These are phyloP conservation scores for Diaporthe sp. DNA, from an alignment of 2,329 filamentous ascomycete species.

Conservation along the genomic window DNA sequence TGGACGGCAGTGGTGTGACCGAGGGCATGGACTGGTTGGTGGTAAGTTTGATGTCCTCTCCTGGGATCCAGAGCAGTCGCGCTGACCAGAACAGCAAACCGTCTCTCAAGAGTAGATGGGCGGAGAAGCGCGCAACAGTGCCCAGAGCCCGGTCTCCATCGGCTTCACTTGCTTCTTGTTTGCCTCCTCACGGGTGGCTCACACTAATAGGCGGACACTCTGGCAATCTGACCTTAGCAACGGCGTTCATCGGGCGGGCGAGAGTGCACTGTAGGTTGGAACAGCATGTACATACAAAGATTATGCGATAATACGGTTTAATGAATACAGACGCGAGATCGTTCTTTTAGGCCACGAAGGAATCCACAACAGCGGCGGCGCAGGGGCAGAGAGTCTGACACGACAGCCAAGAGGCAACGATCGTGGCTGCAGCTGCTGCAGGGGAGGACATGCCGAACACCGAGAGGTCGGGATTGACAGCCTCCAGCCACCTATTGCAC, in stretches of 20 bases:
- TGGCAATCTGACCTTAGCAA: constrained; percentile 32
- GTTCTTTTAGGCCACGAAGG: constrained; percentile 26
- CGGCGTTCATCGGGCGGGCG: constrained; percentile 34
- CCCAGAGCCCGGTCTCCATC: background rate
- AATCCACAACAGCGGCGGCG: background rate
- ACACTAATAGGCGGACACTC: constrained; percentile 25
- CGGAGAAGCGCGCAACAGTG: background rate
- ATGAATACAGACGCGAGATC: constrained; percentile 36
- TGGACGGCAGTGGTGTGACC: constrained; percentile 92
- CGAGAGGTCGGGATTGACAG: constrained; percentile 14
- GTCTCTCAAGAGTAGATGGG: constrained; percentile 50
- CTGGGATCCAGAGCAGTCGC: constrained; percentile 26
- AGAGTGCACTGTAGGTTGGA: constrained; percentile 32
- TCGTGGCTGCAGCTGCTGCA: background rate
- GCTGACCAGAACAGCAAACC: constrained; percentile 48
- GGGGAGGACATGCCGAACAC: constrained; percentile 8
- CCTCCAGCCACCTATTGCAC: background rate
- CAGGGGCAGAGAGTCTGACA: background rate
- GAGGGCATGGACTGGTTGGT: constrained; percentile 99
- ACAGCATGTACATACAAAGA: constrained; percentile 34
- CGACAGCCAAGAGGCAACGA: background rate
- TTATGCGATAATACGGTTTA: constrained; percentile 36
- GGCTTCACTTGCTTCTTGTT: constrained; percentile 6
- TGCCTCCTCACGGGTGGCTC: background rate
- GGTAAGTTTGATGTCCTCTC: constrained; percentile 61